These are phyloP conservation scores for Chenopodium suecicum DNA, from an alignment of 148 eudicot species.

Conservation along the genomic window DNA sequence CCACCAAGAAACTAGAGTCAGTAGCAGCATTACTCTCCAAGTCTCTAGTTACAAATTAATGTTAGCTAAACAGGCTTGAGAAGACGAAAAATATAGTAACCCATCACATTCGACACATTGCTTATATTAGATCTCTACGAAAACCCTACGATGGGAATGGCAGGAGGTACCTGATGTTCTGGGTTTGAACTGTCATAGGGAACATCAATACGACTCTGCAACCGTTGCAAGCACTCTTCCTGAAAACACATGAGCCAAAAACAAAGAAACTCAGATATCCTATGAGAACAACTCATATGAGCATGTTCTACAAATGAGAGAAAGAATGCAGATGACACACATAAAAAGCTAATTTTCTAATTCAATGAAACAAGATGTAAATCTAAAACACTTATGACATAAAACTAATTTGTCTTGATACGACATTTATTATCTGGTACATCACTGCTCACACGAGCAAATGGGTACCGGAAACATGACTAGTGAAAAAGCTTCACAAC, in stretches of 20 bases:
- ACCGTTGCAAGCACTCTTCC: slow-evolving; percentile 84
- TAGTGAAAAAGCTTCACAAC: not conserved
- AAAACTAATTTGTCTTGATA: not conserved
- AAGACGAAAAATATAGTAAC: not conserved
- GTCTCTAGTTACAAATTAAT: not conserved
- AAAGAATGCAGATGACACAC: not conserved
- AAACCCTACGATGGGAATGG: not conserved
- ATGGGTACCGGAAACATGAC: not conserved
- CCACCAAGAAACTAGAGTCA: slow-evolving; percentile 7
- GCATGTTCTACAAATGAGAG: not conserved
- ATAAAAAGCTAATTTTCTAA: not conserved
- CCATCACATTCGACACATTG: not conserved
- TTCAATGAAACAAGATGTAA: not conserved
- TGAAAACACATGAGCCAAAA: slow-evolving; percentile 29
- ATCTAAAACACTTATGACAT: not conserved
- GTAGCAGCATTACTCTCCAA: not conserved
- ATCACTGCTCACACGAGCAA: not conserved
- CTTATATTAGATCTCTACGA: not conserved
- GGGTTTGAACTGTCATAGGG: slow-evolving; percentile 74
- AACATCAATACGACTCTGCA: slow-evolving; percentile 85
- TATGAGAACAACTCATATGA: not conserved
- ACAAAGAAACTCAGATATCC: not conserved
- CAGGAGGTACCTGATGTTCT: slow-evolving; percentile 71
- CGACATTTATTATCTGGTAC: not conserved
- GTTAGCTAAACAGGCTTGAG: not conserved